Base-by-base conservation (phyloP, 257 asterid genomes). In the Przewalskia tangutica region DNA sequence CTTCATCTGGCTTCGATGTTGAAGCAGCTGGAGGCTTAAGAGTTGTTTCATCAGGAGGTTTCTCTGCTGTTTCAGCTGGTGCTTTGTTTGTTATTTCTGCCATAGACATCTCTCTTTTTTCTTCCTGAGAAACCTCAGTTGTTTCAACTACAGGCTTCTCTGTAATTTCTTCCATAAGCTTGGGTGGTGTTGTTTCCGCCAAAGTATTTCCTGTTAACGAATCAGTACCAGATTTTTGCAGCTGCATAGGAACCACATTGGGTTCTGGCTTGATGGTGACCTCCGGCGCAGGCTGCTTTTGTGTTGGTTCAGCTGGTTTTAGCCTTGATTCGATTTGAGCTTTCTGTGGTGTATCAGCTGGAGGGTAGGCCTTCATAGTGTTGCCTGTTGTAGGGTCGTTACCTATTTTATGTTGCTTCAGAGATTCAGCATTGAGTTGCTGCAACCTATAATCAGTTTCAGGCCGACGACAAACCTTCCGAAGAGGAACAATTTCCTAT, bases 401-500 rank as follows among this genome's bases (percentile, higher is more conserved):
- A 76, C 79, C 85, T 7, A 79, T 59, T 81, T 87, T 94, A 79
- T 86, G 92, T 75, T 86, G 86, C 50, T 84, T 87, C 82, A 20
- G 40, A 68, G 85, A 70, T 59, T 82, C 88, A 13, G 88, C 84
- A 82, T 85, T 87, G 48, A 88, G 89, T 81, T 86, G 91, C 83
- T 85, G 91, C 89, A 90, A 78, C 86, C 94, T 86, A 75, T 87
- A 89, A 85, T 90, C 92, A 84, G 92, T 90, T 85, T 89, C 94
- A 44, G 91, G 94, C 79, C 92, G 83, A 71, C 92, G 90, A 48
- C 94, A 89, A 78, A 90, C 82, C 88, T 90, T 89, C 71, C 89
- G 88, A 68, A 88, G 84, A 10, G 94, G 91, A 68, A 94, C 98
- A 82, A 94, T 93, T 89, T 94, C 98, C 97, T 94, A 56, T 53